Base-by-base conservation (phyloP, 345 rosid genomes). In the Chamaenerion angustifolium region DNA sequence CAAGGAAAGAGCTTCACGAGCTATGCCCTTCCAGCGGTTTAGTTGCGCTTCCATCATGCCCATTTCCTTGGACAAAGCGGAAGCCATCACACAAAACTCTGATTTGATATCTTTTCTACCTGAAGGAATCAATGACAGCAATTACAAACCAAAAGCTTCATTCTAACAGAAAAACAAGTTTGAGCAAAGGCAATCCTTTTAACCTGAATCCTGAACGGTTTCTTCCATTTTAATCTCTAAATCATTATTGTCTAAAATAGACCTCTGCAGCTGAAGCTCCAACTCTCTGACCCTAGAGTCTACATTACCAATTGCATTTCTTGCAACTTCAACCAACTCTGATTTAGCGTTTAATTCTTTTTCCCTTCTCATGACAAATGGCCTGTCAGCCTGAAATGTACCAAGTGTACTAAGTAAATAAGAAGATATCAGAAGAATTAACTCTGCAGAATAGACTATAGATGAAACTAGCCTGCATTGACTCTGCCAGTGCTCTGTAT, bases 21-120 rank as follows among this genome's bases (percentile, higher is more conserved):
- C 93, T 50, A 75, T 76, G 61, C 74, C 78, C 77, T 83, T 87
- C 96, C 98, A 87, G 45, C 83, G 79, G 27, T 78, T 87, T 76
- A 92, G 59, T 69, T 87, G 98, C 40, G 73, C 64, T 75, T 87
- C 93, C 96, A 92, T 92, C 85, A 82, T 81, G 55, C 73, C 78
- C 89, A 92, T 75, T 74, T 87, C 98, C 65, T 80, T 92, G 6
- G 95, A 87, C 68, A 87, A 71, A 45, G 96, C 87, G 15, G 87
- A 74, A 48, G 94, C 92, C 95, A 92, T 86, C 16, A 83, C 78
- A 67, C 63, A 72, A 64, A 92, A 76, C 73, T 92, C 96, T 13
- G 66, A 69, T 69, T 81, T 92, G 52, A 92, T 78, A 67, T 92
- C 96, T 44, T 83, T 73, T 65, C 94, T 77, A 40, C 85, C 98